Percentiles rank a stretch among this genome's conserved stretches.
phyloP scores from a whole-genome alignment of 306 rosid genomes.

The Vigna unguiculata region DNA sequence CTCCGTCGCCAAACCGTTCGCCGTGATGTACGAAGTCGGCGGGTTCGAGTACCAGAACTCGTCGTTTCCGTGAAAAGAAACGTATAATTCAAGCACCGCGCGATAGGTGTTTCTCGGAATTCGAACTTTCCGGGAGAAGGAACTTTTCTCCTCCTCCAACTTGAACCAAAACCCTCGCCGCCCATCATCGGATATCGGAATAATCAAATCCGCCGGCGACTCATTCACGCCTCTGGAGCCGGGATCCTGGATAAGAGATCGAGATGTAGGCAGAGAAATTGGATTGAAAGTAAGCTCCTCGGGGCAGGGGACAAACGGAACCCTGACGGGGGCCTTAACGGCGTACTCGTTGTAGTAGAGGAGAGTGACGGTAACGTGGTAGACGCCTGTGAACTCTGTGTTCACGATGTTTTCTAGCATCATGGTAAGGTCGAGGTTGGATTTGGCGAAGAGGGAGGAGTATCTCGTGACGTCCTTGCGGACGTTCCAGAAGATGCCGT shows the following conservation, averaged over 20 bases:
- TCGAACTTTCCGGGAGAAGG: slow-evolving; percentile 41
- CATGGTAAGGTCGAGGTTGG: slow-evolving; percentile 62
- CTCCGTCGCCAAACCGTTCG: slow-evolving; percentile 60
- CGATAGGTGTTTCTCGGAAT: slow-evolving; percentile 69
- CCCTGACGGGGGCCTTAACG: slow-evolving; percentile 38
- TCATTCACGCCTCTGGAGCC: slow-evolving; percentile 33
- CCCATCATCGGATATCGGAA: slow-evolving; percentile 71
- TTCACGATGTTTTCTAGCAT: slow-evolving; percentile 79
- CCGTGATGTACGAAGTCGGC: slow-evolving; percentile 62
- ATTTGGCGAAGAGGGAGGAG: slow-evolving; percentile 59
- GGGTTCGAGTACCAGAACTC: slow-evolving; percentile 95
- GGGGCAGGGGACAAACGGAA: slow-evolving; percentile 31
- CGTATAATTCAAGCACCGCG: slow-evolving; percentile 67
- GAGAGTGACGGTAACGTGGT: slow-evolving; percentile 63
- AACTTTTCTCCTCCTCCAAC: slow-evolving; percentile 56
- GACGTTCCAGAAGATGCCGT: slow-evolving; percentile 74
- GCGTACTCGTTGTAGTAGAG: slow-evolving; percentile 43
- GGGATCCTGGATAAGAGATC: slow-evolving; percentile 37
- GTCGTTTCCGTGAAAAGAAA: slow-evolving; percentile 83
- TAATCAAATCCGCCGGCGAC: slow-evolving; percentile 72
- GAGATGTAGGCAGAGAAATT: not conserved
- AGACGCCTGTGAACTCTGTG: slow-evolving; percentile 67
- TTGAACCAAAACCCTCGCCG: slow-evolving; percentile 76
- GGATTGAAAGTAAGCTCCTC: not conserved
- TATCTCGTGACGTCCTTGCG: slow-evolving; percentile 76